Evolutionary conservation across 169 alveolate genomes (phyloP).

Genomic region (Plasmodium relictum): DNA sequence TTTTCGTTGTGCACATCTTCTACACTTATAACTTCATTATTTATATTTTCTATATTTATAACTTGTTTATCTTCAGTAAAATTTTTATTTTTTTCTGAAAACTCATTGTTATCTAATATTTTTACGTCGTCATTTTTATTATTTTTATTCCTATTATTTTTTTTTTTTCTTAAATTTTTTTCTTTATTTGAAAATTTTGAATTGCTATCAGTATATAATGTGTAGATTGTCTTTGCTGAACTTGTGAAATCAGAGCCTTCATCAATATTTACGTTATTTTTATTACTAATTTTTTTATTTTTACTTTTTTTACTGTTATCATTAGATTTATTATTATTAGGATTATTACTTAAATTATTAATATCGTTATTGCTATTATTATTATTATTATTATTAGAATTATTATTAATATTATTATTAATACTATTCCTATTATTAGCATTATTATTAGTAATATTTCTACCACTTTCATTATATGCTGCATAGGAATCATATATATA

Average conservation of each 20-base stretch:
- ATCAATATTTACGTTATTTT: slow-evolving; percentile 29
- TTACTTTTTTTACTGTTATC: background rate
- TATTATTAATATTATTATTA: background rate
- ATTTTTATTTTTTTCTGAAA: background rate
- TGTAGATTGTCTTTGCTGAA: slow-evolving; percentile 46
- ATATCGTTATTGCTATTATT: background rate
- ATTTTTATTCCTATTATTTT: background rate
- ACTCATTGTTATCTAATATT: slow-evolving; percentile 23
- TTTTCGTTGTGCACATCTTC: slow-evolving; percentile 57
- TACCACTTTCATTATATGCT: background rate
- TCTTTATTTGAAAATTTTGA: slow-evolving; percentile 3
- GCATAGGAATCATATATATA: slow-evolving; percentile 24
- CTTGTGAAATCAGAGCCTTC: slow-evolving; percentile 57
- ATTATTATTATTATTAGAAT: background rate
- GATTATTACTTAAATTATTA: background rate
- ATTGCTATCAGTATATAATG: slow-evolving; percentile 56
- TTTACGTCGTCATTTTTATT: slow-evolving; percentile 36
- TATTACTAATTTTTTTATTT: background rate
- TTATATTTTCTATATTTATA: slow-evolving; percentile 17
- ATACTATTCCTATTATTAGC: background rate
- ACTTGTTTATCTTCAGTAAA: background rate
- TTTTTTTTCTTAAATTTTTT: slow-evolving; percentile 17
- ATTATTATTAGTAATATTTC: background rate
- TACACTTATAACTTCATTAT: slow-evolving; percentile 32
- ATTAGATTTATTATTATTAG: background rate